These are phyloP conservation scores for Excoecaria cochinchinensis DNA, from an alignment of 345 rosid species.

Conservation along the genomic window DNA sequence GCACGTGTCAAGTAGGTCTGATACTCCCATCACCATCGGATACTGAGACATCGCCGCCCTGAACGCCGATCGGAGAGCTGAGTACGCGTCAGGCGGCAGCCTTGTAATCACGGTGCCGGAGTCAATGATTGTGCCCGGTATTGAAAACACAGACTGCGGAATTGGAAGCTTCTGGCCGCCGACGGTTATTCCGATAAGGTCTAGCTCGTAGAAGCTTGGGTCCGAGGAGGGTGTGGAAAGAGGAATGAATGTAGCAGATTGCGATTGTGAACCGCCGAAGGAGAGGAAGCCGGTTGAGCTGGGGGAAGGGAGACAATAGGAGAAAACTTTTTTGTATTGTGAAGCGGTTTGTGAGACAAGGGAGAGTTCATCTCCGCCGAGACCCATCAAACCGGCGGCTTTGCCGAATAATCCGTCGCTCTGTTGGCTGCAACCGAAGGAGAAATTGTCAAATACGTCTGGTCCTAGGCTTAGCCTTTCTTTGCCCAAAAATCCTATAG, in stretches of 20 bases:
- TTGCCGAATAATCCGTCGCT: constrained; percentile 67
- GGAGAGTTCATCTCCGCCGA: constrained; percentile 67
- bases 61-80: constrained; percentile 46
- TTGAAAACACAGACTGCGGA: constrained; percentile 42
- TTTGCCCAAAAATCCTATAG: constrained; percentile 55
- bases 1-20: constrained; percentile 71
- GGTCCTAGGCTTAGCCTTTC: constrained; percentile 56
- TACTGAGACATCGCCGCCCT: constrained; percentile 50
- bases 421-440: constrained; percentile 77
- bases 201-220: constrained; percentile 53
- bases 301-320: constrained; percentile 75
- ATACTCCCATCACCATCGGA: constrained; percentile 44
- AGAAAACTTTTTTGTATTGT: constrained; percentile 61
- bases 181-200: constrained; percentile 51
- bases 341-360: constrained; percentile 61
- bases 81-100: constrained; percentile 60
- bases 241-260: constrained; percentile 54
- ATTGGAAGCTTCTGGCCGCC: constrained; percentile 47
- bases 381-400: constrained; percentile 71
- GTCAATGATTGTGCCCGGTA: constrained; percentile 63
- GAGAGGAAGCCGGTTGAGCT: constrained; percentile 66
- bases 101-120: constrained; percentile 86
- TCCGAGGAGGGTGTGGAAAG: constrained; percentile 35
- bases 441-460: constrained; percentile 43
- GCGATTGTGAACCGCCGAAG: constrained; percentile 37